Percentiles rank a stretch among this genome's conserved stretches.
phyloP scores from a whole-genome alignment of 805 yeast genomes.

The Ogataea paraovalis region DNA sequence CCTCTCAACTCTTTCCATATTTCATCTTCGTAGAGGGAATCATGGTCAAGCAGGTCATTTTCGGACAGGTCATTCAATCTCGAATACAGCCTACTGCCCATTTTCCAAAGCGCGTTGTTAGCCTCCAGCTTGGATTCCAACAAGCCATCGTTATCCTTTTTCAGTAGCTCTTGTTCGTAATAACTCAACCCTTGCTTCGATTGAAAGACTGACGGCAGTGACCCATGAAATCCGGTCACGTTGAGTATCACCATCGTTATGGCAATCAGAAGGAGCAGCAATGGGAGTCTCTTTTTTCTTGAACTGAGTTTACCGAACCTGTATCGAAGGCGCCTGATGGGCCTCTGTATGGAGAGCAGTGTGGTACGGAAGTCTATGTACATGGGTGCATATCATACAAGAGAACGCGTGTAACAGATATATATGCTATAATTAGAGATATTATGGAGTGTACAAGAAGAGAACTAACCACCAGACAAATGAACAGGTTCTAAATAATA shows the following conservation, averaged over 20 bases:
- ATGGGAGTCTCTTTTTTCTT: not conserved
- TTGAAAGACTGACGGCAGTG: not conserved
- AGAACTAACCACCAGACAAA: no score
- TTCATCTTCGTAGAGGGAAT: constrained; percentile 1
- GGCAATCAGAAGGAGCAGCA: not conserved
- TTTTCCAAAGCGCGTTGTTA: not conserved
- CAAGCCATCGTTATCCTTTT: constrained; percentile 5
- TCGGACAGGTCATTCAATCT: not conserved
- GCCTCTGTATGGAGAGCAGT: not conserved
- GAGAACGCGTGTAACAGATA: no score
- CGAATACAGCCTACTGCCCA: not conserved
- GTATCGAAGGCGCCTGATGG: not conserved
- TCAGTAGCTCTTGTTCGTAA: constrained; percentile 18
- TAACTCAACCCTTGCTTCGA: constrained; percentile 10
- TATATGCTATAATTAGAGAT: no score
- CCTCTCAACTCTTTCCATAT: constrained; percentile 9
- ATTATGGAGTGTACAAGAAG: no score
- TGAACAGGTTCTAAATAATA: no score
- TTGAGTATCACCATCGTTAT: not conserved
- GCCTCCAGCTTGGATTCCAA: constrained; percentile 4
- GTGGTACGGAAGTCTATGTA: not conserved
- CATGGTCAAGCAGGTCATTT: not conserved
- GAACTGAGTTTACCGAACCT: not conserved
- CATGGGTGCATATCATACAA: no score
- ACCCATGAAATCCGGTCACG: not conserved